Evolutionary conservation across 495 filamentous ascomycete species (phyloP).

Genomic region (Echria macrotheca): DNA sequence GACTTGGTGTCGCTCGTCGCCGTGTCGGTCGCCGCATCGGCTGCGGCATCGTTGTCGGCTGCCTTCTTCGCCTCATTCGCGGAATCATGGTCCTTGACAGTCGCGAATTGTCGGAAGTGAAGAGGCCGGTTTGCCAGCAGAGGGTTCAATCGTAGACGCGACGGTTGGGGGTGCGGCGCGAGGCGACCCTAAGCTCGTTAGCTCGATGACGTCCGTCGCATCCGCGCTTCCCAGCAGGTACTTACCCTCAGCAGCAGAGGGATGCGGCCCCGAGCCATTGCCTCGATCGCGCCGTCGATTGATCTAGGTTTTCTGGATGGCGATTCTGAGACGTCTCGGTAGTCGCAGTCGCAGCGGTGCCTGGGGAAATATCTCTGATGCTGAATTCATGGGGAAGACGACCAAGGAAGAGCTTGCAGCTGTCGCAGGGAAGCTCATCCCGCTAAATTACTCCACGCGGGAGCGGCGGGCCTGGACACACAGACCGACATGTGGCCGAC

Average conservation of each 20-base stretch:
- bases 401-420: constrained; percentile 1
- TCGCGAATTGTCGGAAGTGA: constrained; percentile 16
- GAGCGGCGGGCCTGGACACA: constrained; percentile 5
- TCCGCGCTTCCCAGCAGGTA: background rate
- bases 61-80: constrained; percentile 17
- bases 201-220: constrained; percentile 17
- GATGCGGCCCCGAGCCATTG: constrained; percentile 24
- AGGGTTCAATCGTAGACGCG: constrained; percentile 2
- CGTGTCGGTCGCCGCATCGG: constrained; percentile 19
- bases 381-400: constrained; percentile 14
- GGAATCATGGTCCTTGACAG: too few relatives aligned
- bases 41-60: constrained; percentile 19
- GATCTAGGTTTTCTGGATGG: background rate
- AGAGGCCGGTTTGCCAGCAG: background rate
- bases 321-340: background rate
- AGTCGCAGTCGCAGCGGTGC: constrained; percentile 2
- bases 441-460: constrained; percentile 11
- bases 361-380: constrained; percentile 20
- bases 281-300: background rate
- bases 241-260: constrained; percentile 23
- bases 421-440: constrained; percentile 4
- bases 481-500: constrained; percentile 1
- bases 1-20: constrained; percentile 22
- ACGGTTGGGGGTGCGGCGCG: constrained; percentile 13
- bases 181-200: constrained; percentile 23